A percentile compares a stretch with the other conserved stretches of the same genome.
These are phyloP conservation scores for Psilocybe tampanensis DNA, from an alignment of 768 basidiomycete species.

Conservation along the genomic window DNA sequence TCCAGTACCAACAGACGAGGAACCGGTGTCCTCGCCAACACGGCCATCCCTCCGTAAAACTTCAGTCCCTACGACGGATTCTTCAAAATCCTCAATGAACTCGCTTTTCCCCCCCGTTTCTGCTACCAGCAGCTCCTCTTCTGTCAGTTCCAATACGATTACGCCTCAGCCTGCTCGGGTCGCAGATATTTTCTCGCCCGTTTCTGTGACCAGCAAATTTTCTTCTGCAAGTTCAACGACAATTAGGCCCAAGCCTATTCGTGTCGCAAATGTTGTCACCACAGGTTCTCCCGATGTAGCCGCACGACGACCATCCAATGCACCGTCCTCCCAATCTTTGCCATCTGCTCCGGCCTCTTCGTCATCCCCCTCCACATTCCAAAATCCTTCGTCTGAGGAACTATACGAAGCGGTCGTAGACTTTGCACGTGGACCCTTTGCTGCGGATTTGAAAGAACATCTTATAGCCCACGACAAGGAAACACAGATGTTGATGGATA, in stretches of 20 bases:
- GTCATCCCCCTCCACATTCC: too few species aligned
- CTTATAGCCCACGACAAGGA: conserved; percentile 39
- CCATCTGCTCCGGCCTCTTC: neutral
- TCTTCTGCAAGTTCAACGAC: neutral
- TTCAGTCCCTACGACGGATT: conserved; percentile 1
- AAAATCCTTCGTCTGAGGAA: neutral
- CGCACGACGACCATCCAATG: conserved; percentile 2
- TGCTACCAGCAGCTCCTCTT: conserved; percentile 7
- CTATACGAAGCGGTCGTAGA: neutral
- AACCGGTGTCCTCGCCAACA: neutral
- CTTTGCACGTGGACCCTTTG: conserved; percentile 24
- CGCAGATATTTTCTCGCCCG: conserved; percentile 9
- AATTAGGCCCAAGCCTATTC: neutral
- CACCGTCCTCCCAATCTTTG: neutral
- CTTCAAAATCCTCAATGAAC: conserved; percentile 17
- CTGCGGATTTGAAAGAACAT: conserved; percentile 23
- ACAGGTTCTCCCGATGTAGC: conserved; percentile 10
- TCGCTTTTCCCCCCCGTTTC: conserved; percentile 6
- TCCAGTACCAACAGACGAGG: conserved; percentile 8
- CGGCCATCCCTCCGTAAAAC: neutral
- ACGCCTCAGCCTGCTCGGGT: neutral
- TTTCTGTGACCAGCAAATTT: conserved; percentile 8
- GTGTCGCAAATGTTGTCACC: conserved; percentile 10
- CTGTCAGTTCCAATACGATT: neutral
- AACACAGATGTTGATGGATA: conserved; percentile 38